Base-by-base conservation (phyloP, 2,329 filamentous ascomycete species). In the Botrytis cinerea region DNA sequence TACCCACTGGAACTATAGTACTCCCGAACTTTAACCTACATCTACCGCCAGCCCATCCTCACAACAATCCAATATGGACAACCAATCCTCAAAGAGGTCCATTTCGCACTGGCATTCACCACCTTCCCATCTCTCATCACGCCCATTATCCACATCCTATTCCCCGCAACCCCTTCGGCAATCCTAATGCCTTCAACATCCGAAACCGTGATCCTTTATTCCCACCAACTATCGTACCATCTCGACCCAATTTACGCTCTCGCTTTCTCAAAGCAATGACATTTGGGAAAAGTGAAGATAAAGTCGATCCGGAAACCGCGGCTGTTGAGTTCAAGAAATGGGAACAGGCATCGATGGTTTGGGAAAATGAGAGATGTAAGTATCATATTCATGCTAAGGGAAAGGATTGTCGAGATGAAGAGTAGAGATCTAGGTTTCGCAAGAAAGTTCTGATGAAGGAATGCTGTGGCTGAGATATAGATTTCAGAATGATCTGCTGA, bases 381-480 rank as follows among this genome's bases (percentile, higher is more conserved):
- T 62, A 62, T 18, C 60, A 62, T 43, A 18, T 62, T 6, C 60
- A 62, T 62, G 59, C 5, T 8, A 2, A 2, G 25, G 35, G 60
- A 14, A 7, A n/a, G 14, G 60, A 62, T 43, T 62, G 60, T n/a
- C 2, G 38, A 16, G 14, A 62, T 62, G 60, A 43, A 2, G 35
- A 40, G 12, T 61, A 61, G 28, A 18, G 51, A 2, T 18, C 14
- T 32, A 18, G 51, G 1, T 2, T 57, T 57, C n/a, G 16, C 3
- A 7, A 54, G 12, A 54, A 14, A 28, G n/a, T 16, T 28, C 14
- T 8, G 10, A n/a, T n/a, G 59, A 38, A 38, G 6, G 9, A 14
- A 1, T 1, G 0, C 25, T 25, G 2, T 35, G 10, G 5, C 0
- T 6, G 20, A 16, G 28, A 10, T 9, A 4, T 4, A 10, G 1